These are phyloP conservation scores for Selenicereus undatus DNA, from an alignment of 148 eudicot species.

Conservation along the genomic window DNA sequence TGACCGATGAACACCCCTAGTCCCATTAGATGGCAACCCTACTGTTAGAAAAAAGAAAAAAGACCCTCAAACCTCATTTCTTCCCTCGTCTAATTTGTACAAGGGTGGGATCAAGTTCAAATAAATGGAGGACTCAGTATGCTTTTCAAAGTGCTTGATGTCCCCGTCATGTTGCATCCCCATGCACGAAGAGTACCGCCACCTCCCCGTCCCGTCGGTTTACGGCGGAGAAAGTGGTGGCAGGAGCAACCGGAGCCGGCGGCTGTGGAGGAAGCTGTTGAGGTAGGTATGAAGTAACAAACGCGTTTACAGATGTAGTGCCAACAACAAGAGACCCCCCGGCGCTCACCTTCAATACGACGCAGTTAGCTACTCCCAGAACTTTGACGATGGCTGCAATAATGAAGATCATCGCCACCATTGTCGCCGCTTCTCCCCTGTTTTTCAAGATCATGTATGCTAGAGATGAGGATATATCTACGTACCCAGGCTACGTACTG, in stretches of 20 bases:
- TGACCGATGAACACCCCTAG: no score
- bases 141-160: slow-evolving; percentile 51
- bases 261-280: slow-evolving; percentile 48
- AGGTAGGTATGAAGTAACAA: slow-evolving; percentile 46
- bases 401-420: slow-evolving; percentile 31
- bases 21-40: no score
- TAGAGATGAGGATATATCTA: neutral
- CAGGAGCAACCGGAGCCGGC: slow-evolving; percentile 28
- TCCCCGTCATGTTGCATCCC: slow-evolving; percentile 65
- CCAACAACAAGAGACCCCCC: slow-evolving; percentile 3
- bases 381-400: slow-evolving; percentile 72
- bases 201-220: slow-evolving; percentile 30
- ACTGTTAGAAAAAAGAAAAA: no score
- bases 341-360: slow-evolving; percentile 56
- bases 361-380: slow-evolving; percentile 70
- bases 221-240: neutral
- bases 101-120: neutral
- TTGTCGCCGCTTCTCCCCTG: slow-evolving; percentile 24
- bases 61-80: no score
- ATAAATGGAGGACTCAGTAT: slow-evolving; percentile 30
- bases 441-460: neutral
- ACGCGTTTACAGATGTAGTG: slow-evolving; percentile 28
- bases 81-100: no score
- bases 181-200: slow-evolving; percentile 54
- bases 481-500: neutral